phyloP scores from a whole-genome alignment of 768 basidiomycete species.

The Tulasnella sp. region DNA sequence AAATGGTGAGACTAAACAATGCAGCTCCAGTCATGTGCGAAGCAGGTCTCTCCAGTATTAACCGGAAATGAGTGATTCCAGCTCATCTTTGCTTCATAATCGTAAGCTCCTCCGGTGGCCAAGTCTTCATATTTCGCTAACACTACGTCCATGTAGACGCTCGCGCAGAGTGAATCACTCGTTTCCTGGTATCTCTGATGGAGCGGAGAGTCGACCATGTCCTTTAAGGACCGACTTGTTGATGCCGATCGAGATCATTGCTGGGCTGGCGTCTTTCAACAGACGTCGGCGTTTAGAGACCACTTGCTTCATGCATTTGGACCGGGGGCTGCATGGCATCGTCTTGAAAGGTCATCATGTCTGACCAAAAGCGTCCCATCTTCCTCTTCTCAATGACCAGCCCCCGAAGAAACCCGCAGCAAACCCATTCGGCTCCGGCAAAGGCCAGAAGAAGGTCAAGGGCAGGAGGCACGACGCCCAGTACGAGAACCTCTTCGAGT shows the following conservation, averaged over 20 bases:
- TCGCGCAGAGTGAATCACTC: neutral
- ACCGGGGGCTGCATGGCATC: neutral
- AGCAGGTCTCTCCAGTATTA: neutral
- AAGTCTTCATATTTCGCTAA: neutral
- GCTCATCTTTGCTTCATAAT: neutral
- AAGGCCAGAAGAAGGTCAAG: neutral
- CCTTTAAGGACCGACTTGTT: neutral
- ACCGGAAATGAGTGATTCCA: neutral
- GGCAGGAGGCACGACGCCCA: neutral
- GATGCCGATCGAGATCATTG: neutral
- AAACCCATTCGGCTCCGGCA: neutral
- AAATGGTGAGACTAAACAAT: neutral
- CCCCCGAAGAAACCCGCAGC: neutral
- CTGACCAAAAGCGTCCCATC: neutral
- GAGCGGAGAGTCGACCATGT: neutral
- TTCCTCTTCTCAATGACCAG: neutral
- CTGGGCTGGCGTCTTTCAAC: neutral
- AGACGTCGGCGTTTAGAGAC: neutral
- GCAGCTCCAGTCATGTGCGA: neutral
- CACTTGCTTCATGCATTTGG: neutral
- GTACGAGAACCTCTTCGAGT: conserved; percentile 56
- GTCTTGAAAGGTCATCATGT: neutral
- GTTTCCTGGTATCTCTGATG: neutral
- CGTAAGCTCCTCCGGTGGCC: neutral
- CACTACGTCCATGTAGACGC: neutral